These are phyloP conservation scores for Arthrobotrys iridis DNA, from an alignment of 2,329 filamentous ascomycete genomes.

Conservation along the genomic window DNA sequence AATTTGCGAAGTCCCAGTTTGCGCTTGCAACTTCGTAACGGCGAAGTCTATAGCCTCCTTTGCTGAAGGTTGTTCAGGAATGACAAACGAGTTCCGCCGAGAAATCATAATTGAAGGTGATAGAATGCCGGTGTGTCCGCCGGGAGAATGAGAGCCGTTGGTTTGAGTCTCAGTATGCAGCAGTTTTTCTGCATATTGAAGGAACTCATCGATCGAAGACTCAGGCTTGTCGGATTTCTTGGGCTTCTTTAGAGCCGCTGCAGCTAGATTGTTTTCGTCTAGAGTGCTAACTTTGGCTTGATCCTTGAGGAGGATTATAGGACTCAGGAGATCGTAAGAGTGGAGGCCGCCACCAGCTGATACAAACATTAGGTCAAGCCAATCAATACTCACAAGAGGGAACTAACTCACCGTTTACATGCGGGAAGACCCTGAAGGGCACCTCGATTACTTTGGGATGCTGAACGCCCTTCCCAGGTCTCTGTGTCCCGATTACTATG, in stretches of 20 bases:
- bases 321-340: conserved; percentile 89
- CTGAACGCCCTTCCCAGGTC: conserved; percentile 79
- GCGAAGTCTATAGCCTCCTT: conserved; percentile 92
- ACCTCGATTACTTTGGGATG: conserved; percentile 90
- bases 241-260: conserved; percentile 12
- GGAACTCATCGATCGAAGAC: conserved; percentile 71
- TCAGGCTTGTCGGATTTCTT: conserved; percentile 54
- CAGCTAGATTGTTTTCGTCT: conserved; percentile 60
- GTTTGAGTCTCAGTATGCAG: conserved; percentile 67
- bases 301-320: conserved; percentile 88
- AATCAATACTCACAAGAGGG: conserved; percentile 43
- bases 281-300: conserved; percentile 74
- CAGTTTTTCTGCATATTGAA: conserved; percentile 80
- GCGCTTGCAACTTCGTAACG: conserved; percentile 77
- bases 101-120: conserved; percentile 74
- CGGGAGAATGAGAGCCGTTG: conserved; percentile 63
- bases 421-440: conserved; percentile 90
- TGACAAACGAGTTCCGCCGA: conserved; percentile 66
- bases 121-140: conserved; percentile 68
- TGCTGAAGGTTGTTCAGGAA: conserved; percentile 70
- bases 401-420: conserved; percentile 74
- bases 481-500: conserved; percentile 88
- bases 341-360: conserved; percentile 55
- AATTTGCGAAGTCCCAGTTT: conserved; percentile 60
- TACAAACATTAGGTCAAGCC: conserved; percentile 56